Evolutionary conservation across 805 yeast genomes (phyloP).

Genomic region (Scheffersomyces amazonensis): DNA sequence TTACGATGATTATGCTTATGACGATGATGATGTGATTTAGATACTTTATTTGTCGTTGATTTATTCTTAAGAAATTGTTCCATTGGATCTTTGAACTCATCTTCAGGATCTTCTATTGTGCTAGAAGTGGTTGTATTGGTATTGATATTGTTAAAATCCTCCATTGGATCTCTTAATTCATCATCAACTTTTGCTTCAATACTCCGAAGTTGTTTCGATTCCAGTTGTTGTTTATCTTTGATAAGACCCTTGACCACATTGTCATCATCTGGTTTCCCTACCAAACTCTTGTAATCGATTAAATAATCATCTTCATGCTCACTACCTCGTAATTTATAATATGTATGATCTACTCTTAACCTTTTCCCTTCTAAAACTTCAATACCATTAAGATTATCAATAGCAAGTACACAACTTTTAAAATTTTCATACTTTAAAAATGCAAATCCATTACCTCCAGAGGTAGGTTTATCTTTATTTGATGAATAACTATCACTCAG

Average conservation of each 20-base stretch:
- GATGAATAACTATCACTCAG: neutral
- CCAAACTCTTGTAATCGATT: conserved; percentile 26
- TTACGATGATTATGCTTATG: too few species aligned
- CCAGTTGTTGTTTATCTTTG: too few species aligned
- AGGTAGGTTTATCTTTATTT: neutral
- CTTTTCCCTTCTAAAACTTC: conserved; percentile 43
- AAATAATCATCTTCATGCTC: conserved; percentile 45
- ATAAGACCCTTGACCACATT: conserved; percentile 1
- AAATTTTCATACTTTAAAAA: conserved; percentile 82
- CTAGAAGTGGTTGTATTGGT: neutral
- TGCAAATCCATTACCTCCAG: conserved; percentile 55
- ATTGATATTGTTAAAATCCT: conserved; percentile 8
- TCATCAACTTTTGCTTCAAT: conserved; percentile 1
- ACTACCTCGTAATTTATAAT: conserved; percentile 53
- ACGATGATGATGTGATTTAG: too few species aligned
- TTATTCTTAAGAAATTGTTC: conserved; percentile 15
- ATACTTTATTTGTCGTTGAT: too few species aligned
- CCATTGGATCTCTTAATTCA: conserved; percentile 31
- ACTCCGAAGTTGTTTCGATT: too few species aligned
- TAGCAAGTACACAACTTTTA: conserved; percentile 76
- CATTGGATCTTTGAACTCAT: conserved; percentile 39
- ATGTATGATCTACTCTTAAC: conserved; percentile 68
- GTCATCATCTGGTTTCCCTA: conserved; percentile 10
- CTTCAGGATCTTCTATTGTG: conserved; percentile 17
- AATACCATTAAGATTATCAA: conserved; percentile 82